Evolutionary conservation across 768 basidiomycete genomes (phyloP), one percentile per base, ranked within the genome.

Genomic region (Pulveroboletus sp.): DNA sequence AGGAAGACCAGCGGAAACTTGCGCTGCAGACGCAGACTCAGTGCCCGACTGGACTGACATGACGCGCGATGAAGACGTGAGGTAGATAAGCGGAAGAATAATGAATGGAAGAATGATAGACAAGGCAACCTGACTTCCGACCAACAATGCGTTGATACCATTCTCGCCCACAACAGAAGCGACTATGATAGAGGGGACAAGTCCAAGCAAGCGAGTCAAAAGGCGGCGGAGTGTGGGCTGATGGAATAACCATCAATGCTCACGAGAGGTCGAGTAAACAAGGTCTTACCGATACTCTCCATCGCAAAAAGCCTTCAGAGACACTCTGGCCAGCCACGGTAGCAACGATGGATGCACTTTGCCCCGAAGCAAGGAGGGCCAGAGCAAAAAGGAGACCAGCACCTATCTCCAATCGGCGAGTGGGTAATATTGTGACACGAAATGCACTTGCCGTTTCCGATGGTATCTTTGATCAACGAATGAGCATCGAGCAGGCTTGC

Each of bases 261-360:
- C 63, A 50, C 62, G 37, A 8, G 63, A 39, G 26, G 61, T 39
- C 14, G 62, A 54, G 30, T 15, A n/a, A n/a, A 30, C 24, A 26
- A 14, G 40, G 18, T 32, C 62, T 40, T 61, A 88, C 86, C 56
- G 89, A 87, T 32, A 91, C 79, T 40, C 81, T 78, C 92, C 92
- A 95, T 46, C 80, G 81, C 47, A 95, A 75, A 68, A 93, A 93
- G 0, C 93, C 93, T 68, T 96, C 93, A 0, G 83, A 84, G 35
- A 97, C 85, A 18, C 89, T 85, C 68, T 96, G 93, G 0, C 93
- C 93, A 1, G 90, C 86, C 11, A 95, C 77, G 0, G 92, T 96
- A 9, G 90, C 93, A 4, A 95, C 86, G 43, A 96, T 78, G 8
- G 86, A 88, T 0, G 94, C 89, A 55, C 89, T 89, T 75, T 96